Base-by-base conservation (phyloP, 768 basidiomycete species). In the Sutorius australiensis region DNA sequence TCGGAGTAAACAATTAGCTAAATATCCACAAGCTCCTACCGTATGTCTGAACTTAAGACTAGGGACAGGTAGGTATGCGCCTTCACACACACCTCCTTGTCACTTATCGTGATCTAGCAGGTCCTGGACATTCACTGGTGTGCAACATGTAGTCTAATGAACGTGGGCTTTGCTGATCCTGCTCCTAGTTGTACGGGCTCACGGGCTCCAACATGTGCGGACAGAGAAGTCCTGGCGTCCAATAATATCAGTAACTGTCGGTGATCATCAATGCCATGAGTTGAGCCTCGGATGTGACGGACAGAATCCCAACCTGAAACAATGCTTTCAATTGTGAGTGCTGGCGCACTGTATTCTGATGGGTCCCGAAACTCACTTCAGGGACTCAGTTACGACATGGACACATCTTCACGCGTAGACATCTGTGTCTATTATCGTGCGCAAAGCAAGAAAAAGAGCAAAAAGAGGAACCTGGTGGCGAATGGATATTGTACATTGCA, bases 211-310 rank as follows among this genome's bases (percentile, higher is more conserved):
- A 5, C 64, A 61, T 12, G 67, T 87, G 61, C 77, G 83, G 37
- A 74, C 80, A 1, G 85, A 84, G 51, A 84, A 76, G 60, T 75
- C 79, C 30, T 88, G 86, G 86, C 66, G 84, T 21, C 85, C 87
- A 2, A 81, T 88, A 36, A 71, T 89, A 46, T 75, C 78, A 0
- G 63, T 89, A 5, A 76, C 78, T 17, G 69, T 84, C 11, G 81
- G 80, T 51, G 74, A 78, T 6, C 76, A 79, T 27, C 70, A 77
- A n/a, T 52, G 46, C 6, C 75, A 81, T 51, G 87, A 89, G 60
- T 72, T 80, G 9, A 67, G 73, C 19, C 78, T 89, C 3, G 87
- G 87, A 0, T 72, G 72, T 17, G 86, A 89, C 50, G 87, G 87
- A 0, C 85, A 87, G 61, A 86, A 83, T 51, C 78, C 84, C 1